Conservation (phyloP, 495 filamentous ascomycete species). For the Penicillium macrosclerotiorum region DNA sequence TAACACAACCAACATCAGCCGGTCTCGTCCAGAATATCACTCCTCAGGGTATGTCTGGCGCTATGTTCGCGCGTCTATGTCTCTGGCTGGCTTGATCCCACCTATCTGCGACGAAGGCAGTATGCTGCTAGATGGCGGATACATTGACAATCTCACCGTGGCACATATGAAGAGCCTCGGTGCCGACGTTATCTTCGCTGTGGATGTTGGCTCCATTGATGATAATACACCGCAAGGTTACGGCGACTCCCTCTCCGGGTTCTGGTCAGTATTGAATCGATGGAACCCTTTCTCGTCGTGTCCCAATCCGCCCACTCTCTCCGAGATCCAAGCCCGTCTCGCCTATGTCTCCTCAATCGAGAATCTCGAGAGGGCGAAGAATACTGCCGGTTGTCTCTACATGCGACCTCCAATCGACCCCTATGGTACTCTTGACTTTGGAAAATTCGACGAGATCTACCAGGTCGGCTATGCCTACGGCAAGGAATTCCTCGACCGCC, state of each 20-base stretch:
- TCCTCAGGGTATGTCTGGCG: constrained; percentile 95
- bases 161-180: constrained; percentile 95
- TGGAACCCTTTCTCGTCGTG: constrained; percentile 92
- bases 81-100: constrained; percentile 84
- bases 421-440: constrained; percentile 94
- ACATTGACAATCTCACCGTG: constrained; percentile 95
- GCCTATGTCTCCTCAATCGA: constrained; percentile 94
- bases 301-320: constrained; percentile 90
- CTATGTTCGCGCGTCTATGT: constrained; percentile 95
- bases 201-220: constrained; percentile 90
- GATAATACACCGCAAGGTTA: constrained; percentile 87
- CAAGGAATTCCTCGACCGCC: constrained; percentile 66
- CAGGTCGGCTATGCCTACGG: constrained; percentile 83
- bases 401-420: constrained; percentile 93
- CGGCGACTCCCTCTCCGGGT: constrained; percentile 90
- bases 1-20: constrained; percentile 97
- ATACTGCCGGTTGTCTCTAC: constrained; percentile 81
- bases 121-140: constrained; percentile 94
- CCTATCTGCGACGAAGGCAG: constrained; percentile 94
- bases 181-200: constrained; percentile 88
- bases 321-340: constrained; percentile 91
- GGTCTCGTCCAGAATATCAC: constrained; percentile 84
- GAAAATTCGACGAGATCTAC: constrained; percentile 96
- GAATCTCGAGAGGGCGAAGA: constrained; percentile 90
- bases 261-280: constrained; percentile 89